Base-by-base conservation (phyloP, 352 stramenopile species). In the Globisporangium rhizosaccharum region DNA sequence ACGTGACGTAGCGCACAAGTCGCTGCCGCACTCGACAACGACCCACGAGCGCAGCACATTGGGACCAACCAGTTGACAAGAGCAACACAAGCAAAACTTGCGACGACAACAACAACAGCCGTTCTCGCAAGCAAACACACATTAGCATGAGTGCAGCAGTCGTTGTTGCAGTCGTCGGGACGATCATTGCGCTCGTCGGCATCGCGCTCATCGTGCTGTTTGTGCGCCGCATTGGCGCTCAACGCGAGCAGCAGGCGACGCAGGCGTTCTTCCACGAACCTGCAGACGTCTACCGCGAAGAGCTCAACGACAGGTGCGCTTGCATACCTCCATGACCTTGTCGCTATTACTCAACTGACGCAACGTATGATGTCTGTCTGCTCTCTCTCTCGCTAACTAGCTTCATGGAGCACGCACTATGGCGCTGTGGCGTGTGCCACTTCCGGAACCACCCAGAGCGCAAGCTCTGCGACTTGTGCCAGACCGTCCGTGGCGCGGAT, bases 381-480 rank as follows among this genome's bases (percentile, higher is more conserved):
- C 10, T 41, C n/a, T 30, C 2, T 30, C 2, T 46, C 25, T 2
- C 52, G 15, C 5, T 45, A 2, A 11, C 8, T 50, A 87, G 79
- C 54, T 88, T 87, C 56, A 84, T 87, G 63, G 80, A 92, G 60
- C 73, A 88, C 46, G 76, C 81, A 56, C 67, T 92, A 15, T 97
- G 88, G 88, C 71, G 75, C n/a, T 97, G 88, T 61, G 75, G 72
- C 25, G 83, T 96, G 2, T 97, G 87, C 63, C 82, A 85, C n/a
- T 97, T 97, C 66, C 79, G 88, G 25, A 97, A 97, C 63, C 76
- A 91, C 51, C 83, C 85, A 9, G 78, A 89, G 41, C 76, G 80
- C 41, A 87, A 88, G 56, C 67, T 82, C 51, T 97, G 88, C 72
- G 85, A 92, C 53, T 61, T 96, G 59, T 97, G 88, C 62, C 85